A percentile compares a stretch with the other conserved stretches of the same genome.
phyloP scores from a whole-genome alignment of 2,329 filamentous ascomycete species.

The Arthrobotrys iridis region DNA sequence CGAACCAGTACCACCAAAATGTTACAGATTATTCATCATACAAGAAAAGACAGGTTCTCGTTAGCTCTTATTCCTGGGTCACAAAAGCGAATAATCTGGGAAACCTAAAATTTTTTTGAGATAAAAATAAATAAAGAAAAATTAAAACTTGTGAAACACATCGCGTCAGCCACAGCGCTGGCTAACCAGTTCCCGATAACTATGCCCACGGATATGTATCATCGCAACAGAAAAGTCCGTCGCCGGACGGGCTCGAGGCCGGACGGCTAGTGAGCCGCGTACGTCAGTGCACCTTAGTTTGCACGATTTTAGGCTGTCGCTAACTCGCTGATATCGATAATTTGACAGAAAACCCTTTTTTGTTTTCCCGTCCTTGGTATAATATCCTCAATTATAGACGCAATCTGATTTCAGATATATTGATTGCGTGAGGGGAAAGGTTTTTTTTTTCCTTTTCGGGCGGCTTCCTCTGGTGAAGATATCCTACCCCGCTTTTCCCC shows the following conservation, averaged over 20 bases:
- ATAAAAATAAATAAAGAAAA: no score
- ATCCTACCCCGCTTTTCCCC: neutral
- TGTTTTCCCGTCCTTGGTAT: neutral
- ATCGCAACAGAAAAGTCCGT: slow-evolving; percentile 5
- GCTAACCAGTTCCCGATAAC: neutral
- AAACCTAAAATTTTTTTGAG: no score
- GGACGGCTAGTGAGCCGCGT: slow-evolving; percentile 6
- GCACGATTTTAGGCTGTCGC: slow-evolving; percentile 10
- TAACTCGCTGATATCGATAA: neutral
- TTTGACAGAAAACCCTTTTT: neutral
- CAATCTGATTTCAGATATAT: neutral
- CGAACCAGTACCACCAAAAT: neutral
- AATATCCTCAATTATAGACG: neutral
- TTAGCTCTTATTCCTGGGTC: no score
- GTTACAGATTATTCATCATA: neutral
- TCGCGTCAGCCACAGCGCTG: no score
- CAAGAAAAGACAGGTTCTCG: no score
- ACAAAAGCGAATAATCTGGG: no score
- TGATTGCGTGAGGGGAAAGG: neutral
- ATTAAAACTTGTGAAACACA: no score
- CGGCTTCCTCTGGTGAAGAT: neutral
- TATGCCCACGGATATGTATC: neutral
- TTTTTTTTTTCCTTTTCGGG: neutral
- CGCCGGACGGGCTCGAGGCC: neutral
- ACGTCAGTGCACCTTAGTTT: slow-evolving; percentile 20